Evolutionary conservation across 1,284 basidiomycete genomes (phyloP).

Genomic region (Boletellus deceptivus): DNA sequence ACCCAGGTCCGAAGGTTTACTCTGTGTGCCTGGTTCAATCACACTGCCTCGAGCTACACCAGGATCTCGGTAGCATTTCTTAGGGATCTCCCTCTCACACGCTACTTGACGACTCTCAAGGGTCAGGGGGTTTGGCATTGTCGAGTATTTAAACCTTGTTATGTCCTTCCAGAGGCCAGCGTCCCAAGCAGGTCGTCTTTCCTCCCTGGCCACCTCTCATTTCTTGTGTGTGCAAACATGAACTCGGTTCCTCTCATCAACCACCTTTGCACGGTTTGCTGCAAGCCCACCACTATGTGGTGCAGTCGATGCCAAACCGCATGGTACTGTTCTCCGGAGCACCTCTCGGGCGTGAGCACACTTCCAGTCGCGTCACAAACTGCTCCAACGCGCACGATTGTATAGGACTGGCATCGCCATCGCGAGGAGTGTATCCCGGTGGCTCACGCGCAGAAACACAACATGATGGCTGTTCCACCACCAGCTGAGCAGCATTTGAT

Average conservation of each 20-base stretch:
- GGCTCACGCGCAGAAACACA: conserved; percentile 47
- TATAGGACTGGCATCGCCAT: conserved; percentile 75
- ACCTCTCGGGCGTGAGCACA: conserved; percentile 58
- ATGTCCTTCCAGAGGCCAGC: too few relatives aligned
- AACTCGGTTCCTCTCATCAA: conserved; percentile 54
- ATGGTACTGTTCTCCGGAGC: conserved; percentile 76
- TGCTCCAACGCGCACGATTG: conserved; percentile 1
- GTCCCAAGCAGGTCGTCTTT: too few relatives aligned
- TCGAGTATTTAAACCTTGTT: too few relatives aligned
- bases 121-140: conserved; percentile 9
- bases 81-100: conserved; percentile 10
- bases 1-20: background rate
- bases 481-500: conserved; percentile 64
- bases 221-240: too few relatives aligned
- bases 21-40: conserved; percentile 23
- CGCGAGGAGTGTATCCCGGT: conserved; percentile 63
- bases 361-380: conserved; percentile 9
- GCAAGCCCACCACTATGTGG: conserved; percentile 72
- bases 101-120: conserved; percentile 8
- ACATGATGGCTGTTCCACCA: conserved; percentile 68
- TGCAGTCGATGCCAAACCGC: conserved; percentile 74
- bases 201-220: too few relatives aligned
- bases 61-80: conserved; percentile 19
- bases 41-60: conserved; percentile 24
- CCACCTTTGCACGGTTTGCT: conserved; percentile 72